phyloP scores from a whole-genome alignment of 1,284 basidiomycete genomes.

The Trametes sp. region DNA sequence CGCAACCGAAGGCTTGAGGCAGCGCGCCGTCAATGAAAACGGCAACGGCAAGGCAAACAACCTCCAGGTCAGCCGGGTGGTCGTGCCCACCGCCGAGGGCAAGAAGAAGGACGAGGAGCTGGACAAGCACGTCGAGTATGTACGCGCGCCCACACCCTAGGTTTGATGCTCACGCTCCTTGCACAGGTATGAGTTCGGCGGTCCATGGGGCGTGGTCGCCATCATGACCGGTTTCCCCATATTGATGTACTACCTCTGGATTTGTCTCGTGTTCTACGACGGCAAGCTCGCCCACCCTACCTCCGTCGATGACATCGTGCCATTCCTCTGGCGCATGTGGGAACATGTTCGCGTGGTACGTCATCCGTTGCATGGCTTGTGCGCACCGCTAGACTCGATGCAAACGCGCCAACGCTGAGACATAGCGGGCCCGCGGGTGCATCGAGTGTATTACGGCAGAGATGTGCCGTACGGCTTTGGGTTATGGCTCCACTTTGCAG shows the following conservation, averaged over 20 bases:
- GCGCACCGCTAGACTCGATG: too few species aligned
- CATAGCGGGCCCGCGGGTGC: too few species aligned
- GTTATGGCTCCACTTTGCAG: too few species aligned
- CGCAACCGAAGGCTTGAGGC: slow-evolving; percentile 34
- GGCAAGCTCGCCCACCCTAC: slow-evolving; percentile 84
- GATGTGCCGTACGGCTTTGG: too few species aligned
- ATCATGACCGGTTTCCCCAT: slow-evolving; percentile 97
- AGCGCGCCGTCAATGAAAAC: slow-evolving; percentile 28
- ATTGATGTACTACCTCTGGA: slow-evolving; percentile 98
- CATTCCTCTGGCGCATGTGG: slow-evolving; percentile 89
- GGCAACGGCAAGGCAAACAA: slow-evolving; percentile 29
- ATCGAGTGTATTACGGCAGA: too few species aligned
- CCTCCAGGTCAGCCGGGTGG: slow-evolving; percentile 27
- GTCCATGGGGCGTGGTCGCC: slow-evolving; percentile 87
- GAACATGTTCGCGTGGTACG: slow-evolving; percentile 80
- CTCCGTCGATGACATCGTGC: slow-evolving; percentile 75
- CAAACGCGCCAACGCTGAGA: too few species aligned
- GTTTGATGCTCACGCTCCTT: slow-evolving; percentile 4
- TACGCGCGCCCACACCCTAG: slow-evolving; percentile 20
- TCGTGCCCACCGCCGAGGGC: slow-evolving; percentile 64
- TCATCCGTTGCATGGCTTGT: slow-evolving; percentile 13
- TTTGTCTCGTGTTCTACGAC: slow-evolving; percentile 96
- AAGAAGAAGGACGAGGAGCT: slow-evolving; percentile 74
- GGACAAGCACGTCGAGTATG: slow-evolving; percentile 78
- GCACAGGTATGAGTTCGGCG: slow-evolving; percentile 92